Conservation (phyloP, 768 basidiomycete species). For the Termitomyces sp. region DNA sequence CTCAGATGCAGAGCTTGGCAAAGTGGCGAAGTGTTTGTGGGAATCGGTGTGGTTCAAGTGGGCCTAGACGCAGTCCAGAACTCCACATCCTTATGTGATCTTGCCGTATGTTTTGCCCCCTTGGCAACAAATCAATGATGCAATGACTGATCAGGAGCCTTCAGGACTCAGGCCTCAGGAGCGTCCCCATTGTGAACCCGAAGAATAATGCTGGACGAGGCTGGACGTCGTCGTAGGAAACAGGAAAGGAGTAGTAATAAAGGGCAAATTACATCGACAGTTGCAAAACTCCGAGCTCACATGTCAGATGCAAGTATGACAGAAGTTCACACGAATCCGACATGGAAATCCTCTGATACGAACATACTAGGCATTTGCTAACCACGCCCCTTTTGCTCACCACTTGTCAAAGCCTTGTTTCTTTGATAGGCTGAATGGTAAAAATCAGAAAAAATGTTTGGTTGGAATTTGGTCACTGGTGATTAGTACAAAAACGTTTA, state of each 20-base stretch:
- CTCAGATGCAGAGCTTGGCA: slow-evolving; percentile 2
- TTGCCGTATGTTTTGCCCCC: neutral
- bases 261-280: neutral
- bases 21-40: neutral
- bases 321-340: no score
- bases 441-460: neutral
- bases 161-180: no score
- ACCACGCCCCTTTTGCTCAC: neutral
- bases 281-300: neutral
- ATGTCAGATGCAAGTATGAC: neutral
- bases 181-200: neutral
- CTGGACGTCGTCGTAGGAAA: neutral
- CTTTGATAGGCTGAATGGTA: neutral
- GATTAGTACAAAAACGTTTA: no score
- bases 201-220: neutral
- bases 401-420: neutral
- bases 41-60: slow-evolving; percentile 8
- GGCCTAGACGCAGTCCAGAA: slow-evolving; percentile 17
- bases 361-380: neutral
- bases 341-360: no score
- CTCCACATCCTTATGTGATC: neutral
- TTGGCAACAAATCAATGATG: neutral
- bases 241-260: neutral
- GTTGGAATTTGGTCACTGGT: neutral
- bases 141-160: neutral